These are phyloP conservation scores for Kodamaea plutei DNA, from an alignment of 1,139 yeast genomes.

Conservation along the genomic window DNA sequence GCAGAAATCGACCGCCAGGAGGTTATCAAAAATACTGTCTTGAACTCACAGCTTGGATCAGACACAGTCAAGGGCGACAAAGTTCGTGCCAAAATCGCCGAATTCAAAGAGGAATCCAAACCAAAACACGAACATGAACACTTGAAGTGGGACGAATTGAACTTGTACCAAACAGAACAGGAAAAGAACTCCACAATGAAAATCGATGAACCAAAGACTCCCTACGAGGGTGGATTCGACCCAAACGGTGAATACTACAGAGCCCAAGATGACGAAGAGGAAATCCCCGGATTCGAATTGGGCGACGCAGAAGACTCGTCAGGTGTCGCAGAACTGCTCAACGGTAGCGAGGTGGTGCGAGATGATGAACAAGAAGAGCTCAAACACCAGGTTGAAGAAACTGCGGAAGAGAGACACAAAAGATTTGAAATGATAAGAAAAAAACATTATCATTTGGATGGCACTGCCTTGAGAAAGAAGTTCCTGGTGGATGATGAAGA, in stretches of 20 bases:
- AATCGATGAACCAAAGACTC: constrained; percentile 96
- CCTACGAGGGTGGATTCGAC: constrained; percentile 89
- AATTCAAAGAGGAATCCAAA: constrained; percentile 16
- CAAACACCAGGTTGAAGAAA: constrained; percentile 34
- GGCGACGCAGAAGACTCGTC: constrained; percentile 43
- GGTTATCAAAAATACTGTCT: constrained; percentile 40
- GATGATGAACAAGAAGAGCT: constrained; percentile 28
- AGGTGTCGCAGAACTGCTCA: constrained; percentile 24
- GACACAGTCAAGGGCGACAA: constrained; percentile 35
- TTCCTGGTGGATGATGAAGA: constrained; percentile 24
- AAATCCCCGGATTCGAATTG: constrained; percentile 38
- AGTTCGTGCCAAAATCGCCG: constrained; percentile 38
- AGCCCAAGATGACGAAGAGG: constrained; percentile 58
- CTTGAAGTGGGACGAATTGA: constrained; percentile 72
- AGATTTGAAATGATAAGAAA: constrained; percentile 74
- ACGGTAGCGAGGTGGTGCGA: constrained; percentile 35
- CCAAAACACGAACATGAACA: constrained; percentile 31
- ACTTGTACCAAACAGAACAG: constrained; percentile 61
- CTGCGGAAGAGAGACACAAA: constrained; percentile 61
- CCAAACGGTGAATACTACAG: constrained; percentile 81
- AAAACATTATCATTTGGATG: constrained; percentile 73
- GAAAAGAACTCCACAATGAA: constrained; percentile 73
- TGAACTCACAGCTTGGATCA: constrained; percentile 35
- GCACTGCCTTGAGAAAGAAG: constrained; percentile 42
- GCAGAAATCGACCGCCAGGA: constrained; percentile 40